Percentiles rank a stretch among this genome's conserved stretches.
These are phyloP conservation scores for Aspergillus indologenus DNA, from an alignment of 495 filamentous ascomycete genomes.

Conservation along the genomic window DNA sequence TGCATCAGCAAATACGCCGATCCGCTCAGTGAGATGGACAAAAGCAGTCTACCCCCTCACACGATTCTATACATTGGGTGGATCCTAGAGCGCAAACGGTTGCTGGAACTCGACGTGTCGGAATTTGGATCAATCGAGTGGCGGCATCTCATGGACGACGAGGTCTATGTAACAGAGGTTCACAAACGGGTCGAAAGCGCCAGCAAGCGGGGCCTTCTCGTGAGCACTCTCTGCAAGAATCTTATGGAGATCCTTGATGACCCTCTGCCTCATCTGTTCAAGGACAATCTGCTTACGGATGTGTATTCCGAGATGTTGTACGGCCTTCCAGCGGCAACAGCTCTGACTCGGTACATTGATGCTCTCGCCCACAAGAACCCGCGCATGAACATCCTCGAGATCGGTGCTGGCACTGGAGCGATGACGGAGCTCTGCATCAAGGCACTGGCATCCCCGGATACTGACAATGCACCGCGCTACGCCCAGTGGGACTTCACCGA, in stretches of 20 bases:
- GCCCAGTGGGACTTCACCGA: conserved; percentile 42
- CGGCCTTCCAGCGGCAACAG: not conserved
- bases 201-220: conserved; percentile 3
- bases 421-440: conserved; percentile 35
- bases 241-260: not conserved
- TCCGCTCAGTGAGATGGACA: not conserved
- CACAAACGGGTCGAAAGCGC: conserved; percentile 1
- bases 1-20: conserved; percentile 2
- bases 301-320: conserved; percentile 3
- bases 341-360: conserved; percentile 16
- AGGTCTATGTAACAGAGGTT: not conserved
- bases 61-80: not conserved
- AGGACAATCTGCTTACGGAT: conserved; percentile 1
- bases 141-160: conserved; percentile 2
- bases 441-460: not conserved
- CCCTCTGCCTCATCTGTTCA: not conserved
- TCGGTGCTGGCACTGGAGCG: conserved; percentile 54
- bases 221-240: conserved; percentile 3
- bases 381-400: conserved; percentile 47
- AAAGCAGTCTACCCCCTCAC: not conserved
- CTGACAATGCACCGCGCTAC: conserved; percentile 13
- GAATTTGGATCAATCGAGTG: not conserved
- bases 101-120: not conserved
- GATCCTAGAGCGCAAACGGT: not conserved
- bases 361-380: conserved; percentile 29